These are phyloP conservation scores for Euphorbia tirucalli DNA, from an alignment of 345 rosid species.

Conservation along the genomic window DNA sequence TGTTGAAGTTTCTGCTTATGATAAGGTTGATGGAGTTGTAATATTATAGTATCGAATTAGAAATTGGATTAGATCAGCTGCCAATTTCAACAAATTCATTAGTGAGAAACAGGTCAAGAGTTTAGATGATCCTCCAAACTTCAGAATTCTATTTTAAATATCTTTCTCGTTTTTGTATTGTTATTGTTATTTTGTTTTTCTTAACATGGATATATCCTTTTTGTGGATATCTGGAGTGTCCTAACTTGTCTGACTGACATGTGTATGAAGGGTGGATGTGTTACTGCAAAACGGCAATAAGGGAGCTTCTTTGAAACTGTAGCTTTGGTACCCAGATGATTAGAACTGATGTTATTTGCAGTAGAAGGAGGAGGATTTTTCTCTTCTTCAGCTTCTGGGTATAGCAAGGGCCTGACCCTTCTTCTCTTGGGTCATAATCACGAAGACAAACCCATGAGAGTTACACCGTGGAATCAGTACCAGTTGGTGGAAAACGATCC, in stretches of 20 bases:
- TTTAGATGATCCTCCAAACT: background rate
- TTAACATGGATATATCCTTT: background rate
- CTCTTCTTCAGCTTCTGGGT: conserved; percentile 96
- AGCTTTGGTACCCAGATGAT: conserved; percentile 58
- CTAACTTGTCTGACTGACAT: conserved; percentile 29
- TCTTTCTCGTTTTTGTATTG: background rate
- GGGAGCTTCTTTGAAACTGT: conserved; percentile 23
- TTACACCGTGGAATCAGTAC: conserved; percentile 91
- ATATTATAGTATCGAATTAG: background rate
- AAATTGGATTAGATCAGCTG: conserved; percentile 1
- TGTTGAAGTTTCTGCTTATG: background rate
- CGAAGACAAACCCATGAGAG: conserved; percentile 91
- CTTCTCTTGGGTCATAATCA: conserved; percentile 79
- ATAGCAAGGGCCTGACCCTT: conserved; percentile 85
- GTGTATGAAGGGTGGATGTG: conserved; percentile 29
- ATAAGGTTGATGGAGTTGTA: background rate
- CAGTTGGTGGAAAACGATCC: conserved; percentile 90
- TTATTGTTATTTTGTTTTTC: background rate
- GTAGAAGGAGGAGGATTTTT: conserved; percentile 99
- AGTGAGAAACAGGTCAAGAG: background rate
- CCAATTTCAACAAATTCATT: background rate
- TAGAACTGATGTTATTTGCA: conserved; percentile 90
- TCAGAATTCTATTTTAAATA: background rate
- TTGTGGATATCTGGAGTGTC: conserved; percentile 4
- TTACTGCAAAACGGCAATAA: conserved; percentile 20